Percentiles rank a stretch among this genome's conserved stretches.
Evolutionary conservation across 768 basidiomycete genomes (phyloP).

Genomic region (Dioszegia crocea): DNA sequence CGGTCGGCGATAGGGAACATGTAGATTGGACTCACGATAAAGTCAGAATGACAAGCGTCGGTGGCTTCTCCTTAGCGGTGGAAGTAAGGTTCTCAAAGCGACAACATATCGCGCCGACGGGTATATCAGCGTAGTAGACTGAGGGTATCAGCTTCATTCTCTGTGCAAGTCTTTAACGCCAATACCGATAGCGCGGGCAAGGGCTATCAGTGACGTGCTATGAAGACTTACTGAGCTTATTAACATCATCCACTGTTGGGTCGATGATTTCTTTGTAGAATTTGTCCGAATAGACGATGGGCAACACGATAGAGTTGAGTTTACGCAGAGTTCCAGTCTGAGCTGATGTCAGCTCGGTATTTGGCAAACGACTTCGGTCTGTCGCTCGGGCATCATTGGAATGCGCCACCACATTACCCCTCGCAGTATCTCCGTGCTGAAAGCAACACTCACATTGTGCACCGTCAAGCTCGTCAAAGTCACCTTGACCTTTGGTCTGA

Average conservation of each 20-base stretch:
- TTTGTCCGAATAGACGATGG: conserved; percentile 45
- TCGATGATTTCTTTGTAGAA: conserved; percentile 46
- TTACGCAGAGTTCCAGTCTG: conserved; percentile 45
- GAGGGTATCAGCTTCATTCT: conserved; percentile 1
- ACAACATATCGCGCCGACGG: conserved; percentile 46
- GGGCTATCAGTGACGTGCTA: no score
- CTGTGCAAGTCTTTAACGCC: background rate
- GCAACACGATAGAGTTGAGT: conserved; percentile 44
- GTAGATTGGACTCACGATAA: conserved; percentile 34
- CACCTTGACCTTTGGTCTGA: conserved; percentile 41
- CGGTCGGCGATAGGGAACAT: no score
- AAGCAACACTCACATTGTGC: conserved; percentile 47
- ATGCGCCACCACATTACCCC: no score
- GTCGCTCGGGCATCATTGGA: no score
- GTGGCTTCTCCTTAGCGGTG: conserved; percentile 30
- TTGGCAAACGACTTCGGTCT: no score
- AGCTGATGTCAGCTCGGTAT: background rate
- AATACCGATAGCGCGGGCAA: background rate
- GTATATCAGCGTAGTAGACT: conserved; percentile 50
- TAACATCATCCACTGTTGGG: conserved; percentile 41
- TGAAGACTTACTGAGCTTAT: conserved; percentile 43
- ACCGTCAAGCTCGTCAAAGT: conserved; percentile 46
- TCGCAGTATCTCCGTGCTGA: no score
- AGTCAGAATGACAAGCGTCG: conserved; percentile 44
- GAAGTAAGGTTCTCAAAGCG: conserved; percentile 37